phyloP scores from a whole-genome alignment of 495 filamentous ascomycete species.

The Penicillium bovifimosum region DNA sequence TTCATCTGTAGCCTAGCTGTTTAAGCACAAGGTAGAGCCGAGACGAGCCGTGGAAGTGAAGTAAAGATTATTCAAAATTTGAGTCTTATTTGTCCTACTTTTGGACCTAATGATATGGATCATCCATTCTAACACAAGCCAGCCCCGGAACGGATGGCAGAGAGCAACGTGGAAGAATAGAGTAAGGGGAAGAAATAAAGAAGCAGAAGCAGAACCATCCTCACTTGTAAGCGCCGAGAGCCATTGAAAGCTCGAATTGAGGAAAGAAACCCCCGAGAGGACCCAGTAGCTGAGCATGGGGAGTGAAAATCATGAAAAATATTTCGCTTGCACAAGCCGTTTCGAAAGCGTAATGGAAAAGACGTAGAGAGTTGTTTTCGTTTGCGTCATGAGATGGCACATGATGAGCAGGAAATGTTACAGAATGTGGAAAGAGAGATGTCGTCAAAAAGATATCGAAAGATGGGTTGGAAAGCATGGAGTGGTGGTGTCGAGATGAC shows the following conservation, averaged over 20 bases:
- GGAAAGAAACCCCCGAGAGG: background rate
- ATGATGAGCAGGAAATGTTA: conserved; percentile 9
- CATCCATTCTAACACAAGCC: conserved; percentile 20
- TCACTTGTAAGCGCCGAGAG: conserved; percentile 17
- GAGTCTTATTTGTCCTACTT: conserved; percentile 9
- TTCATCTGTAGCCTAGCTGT: too few species aligned
- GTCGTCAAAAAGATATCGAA: conserved; percentile 6
- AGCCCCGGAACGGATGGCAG: conserved; percentile 2
- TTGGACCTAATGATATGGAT: conserved; percentile 5
- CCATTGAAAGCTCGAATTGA: conserved; percentile 8
- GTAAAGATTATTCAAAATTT: conserved; percentile 2
- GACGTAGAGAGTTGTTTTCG: conserved; percentile 12
- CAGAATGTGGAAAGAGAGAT: conserved; percentile 7
- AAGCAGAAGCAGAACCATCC: conserved; percentile 9
- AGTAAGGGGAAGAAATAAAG: background rate
- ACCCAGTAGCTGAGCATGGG: conserved; percentile 1
- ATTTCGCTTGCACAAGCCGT: conserved; percentile 17
- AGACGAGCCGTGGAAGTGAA: background rate
- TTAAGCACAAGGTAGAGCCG: background rate
- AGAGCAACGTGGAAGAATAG: too few species aligned
- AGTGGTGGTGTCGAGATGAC: conserved; percentile 1
- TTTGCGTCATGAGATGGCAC: conserved; percentile 4
- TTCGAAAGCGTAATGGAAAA: conserved; percentile 10
- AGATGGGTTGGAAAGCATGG: background rate
- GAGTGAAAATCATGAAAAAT: conserved; percentile 14